Base-by-base conservation (phyloP, 139 green algal genomes). In the Micractinium sp. region DNA sequence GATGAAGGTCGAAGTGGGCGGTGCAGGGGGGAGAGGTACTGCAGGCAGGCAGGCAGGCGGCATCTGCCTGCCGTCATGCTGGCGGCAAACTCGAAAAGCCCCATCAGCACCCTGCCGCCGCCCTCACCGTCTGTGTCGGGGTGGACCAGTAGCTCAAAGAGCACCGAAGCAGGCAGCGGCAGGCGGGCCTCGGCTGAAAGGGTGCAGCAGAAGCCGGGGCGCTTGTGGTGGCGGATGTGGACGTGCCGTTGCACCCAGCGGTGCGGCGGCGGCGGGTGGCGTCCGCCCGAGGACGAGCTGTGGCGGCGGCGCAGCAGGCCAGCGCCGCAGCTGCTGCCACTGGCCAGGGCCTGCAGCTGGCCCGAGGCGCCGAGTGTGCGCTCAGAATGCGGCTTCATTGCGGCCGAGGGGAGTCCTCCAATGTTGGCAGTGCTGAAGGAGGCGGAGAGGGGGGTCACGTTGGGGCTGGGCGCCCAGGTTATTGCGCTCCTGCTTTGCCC, bases 191-290 rank as follows among this genome's bases (percentile, higher is more conserved):
- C 38, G 2, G 38, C 77, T 1, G 41, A 56, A 4, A 82, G 38
- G 38, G 22, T 18, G 38, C 41, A 61, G 19, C 29, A 31, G 38
- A 82, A 82, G 77, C 38, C 77, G 9, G 77, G 77, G 38, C 77
- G 77, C 23, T 16, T 31, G 77, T 56, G 27, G 23, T n/a, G 4
- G 23, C 23, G 25, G n/a, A 47, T 56, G 22, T 53, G 22, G 38
- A 82, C 77, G 77, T 56, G 41, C 38, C 38, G 77, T 36, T 61
- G 38, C 38, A 39, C 77, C 77, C 77, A 82, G 77, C 77, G 38
- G 38, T 82, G 35, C 22, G 77, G 77, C 77, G 77, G 77, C 77
- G 56, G 38, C 35, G 71, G 12, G 67, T 56, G 47, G 47, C 47
- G 47, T 5, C 47, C 47, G 47, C 47, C 9, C 47, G 47, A 15